Evolutionary conservation across 495 filamentous ascomycete species (phyloP).

Genomic region (Penicillium bovifimosum): DNA sequence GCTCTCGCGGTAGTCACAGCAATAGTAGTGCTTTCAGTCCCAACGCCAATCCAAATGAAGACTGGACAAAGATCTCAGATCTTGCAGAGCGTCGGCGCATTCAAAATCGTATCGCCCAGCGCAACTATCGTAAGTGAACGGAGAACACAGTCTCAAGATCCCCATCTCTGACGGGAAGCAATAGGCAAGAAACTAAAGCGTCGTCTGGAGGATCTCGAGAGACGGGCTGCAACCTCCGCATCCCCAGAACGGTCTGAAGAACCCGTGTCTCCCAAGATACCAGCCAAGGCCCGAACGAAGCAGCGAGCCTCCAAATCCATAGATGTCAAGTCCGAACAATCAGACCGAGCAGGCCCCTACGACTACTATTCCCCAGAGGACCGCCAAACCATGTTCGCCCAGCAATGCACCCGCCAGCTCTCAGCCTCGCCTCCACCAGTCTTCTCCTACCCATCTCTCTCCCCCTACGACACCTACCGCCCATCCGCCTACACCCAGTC

Average conservation of each 20-base stretch:
- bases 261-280: constrained; percentile 41
- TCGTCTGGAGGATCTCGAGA: constrained; percentile 91
- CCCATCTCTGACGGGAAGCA: background rate
- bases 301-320: constrained; percentile 39
- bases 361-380: constrained; percentile 44
- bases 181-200: constrained; percentile 98
- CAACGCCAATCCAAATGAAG: constrained; percentile 93
- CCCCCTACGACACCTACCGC: constrained; percentile 60
- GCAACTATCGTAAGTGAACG: constrained; percentile 90
- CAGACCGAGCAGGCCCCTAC: constrained; percentile 26
- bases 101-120: constrained; percentile 96
- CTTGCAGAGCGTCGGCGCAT: constrained; percentile 89
- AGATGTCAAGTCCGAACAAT: constrained; percentile 35
- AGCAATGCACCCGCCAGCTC: constrained; percentile 66
- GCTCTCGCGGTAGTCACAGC: constrained; percentile 58
- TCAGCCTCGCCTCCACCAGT: constrained; percentile 66
- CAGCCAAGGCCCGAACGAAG: constrained; percentile 43
- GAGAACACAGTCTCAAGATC: background rate
- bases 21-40: constrained; percentile 96
- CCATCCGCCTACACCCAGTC: constrained; percentile 59
- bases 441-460: constrained; percentile 67
- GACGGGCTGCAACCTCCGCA: constrained; percentile 76
- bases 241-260: constrained; percentile 61
- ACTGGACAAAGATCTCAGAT: constrained; percentile 99
- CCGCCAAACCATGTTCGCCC: constrained; percentile 52